phyloP scores from a whole-genome alignment of 2,329 filamentous ascomycete genomes.

The Hansfordia pulvinata region DNA sequence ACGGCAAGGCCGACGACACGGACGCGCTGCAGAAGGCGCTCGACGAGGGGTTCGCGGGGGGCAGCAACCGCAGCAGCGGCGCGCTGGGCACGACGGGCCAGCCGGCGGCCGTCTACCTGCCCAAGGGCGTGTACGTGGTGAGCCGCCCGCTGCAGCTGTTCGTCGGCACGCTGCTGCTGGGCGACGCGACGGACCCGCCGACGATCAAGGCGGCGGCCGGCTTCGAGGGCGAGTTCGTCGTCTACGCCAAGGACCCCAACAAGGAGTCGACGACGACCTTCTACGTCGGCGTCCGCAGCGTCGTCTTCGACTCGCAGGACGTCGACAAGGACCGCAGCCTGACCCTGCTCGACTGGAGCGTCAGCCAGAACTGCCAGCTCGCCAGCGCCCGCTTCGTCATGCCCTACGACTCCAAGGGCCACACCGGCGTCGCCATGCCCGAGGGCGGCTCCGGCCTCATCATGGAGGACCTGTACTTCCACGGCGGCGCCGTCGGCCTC shows the following conservation, averaged over 20 bases:
- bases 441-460: conserved; percentile 7
- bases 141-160: conserved; percentile 9
- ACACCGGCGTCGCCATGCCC: conserved; percentile 18
- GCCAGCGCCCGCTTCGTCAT: conserved; percentile 22
- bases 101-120: conserved; percentile 13
- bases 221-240: conserved; percentile 8
- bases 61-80: conserved; percentile 7
- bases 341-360: conserved; percentile 22
- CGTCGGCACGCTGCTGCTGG: conserved; percentile 20
- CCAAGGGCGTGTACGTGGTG: conserved; percentile 12
- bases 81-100: conserved; percentile 6
- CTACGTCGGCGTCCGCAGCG: conserved; percentile 21
- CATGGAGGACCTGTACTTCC: conserved; percentile 8
- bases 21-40: conserved; percentile 9
- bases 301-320: conserved; percentile 20
- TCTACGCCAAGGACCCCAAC: conserved; percentile 15
- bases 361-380: conserved; percentile 22
- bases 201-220: conserved; percentile 10
- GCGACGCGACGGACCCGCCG: conserved; percentile 20
- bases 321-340: conserved; percentile 12
- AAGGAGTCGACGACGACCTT: conserved; percentile 18
- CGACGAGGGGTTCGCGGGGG: conserved; percentile 4
- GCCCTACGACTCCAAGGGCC: conserved; percentile 15
- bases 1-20: conserved; percentile 9
- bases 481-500: conserved; percentile 7